phyloP scores from a whole-genome alignment of 345 rosid genomes.

The Eutrema japonicum region DNA sequence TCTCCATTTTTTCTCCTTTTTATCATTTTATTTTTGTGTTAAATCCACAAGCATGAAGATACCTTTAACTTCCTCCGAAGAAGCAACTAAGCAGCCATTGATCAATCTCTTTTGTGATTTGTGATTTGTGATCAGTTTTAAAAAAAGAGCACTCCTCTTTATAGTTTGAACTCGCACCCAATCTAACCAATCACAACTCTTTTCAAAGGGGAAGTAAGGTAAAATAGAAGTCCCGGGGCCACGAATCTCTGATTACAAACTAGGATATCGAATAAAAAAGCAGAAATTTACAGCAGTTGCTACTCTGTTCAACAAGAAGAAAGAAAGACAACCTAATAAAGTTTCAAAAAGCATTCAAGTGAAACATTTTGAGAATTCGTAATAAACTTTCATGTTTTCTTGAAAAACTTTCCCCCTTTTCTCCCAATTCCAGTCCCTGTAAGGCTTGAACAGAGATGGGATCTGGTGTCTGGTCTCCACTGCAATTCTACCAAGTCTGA shows the following conservation, averaged over 20 bases:
- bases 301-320: constrained; percentile 30
- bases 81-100: not conserved
- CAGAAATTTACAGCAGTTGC: constrained; percentile 33
- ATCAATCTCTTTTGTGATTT: not conserved
- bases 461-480: constrained; percentile 90
- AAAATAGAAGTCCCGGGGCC: not conserved
- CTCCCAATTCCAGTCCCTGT: constrained; percentile 69
- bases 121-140: not conserved
- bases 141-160: not conserved
- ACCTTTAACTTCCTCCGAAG: not conserved
- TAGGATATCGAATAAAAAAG: not conserved
- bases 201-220: not conserved
- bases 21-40: not conserved
- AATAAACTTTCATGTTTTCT: constrained; percentile 46
- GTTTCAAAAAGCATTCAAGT: constrained; percentile 6
- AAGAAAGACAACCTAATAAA: constrained; percentile 23
- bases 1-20: constrained; percentile 48
- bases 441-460: constrained; percentile 66
- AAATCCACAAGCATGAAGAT: not conserved
- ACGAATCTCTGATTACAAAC: constrained; percentile 26
- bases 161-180: not conserved
- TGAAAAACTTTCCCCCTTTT: constrained; percentile 81
- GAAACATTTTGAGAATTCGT: constrained; percentile 4
- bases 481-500: constrained; percentile 75
- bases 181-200: not conserved